A percentile compares a stretch with the other conserved stretches of the same genome.
Evolutionary conservation across 306 rosid genomes (phyloP).

Genomic region (Argentina anserina): DNA sequence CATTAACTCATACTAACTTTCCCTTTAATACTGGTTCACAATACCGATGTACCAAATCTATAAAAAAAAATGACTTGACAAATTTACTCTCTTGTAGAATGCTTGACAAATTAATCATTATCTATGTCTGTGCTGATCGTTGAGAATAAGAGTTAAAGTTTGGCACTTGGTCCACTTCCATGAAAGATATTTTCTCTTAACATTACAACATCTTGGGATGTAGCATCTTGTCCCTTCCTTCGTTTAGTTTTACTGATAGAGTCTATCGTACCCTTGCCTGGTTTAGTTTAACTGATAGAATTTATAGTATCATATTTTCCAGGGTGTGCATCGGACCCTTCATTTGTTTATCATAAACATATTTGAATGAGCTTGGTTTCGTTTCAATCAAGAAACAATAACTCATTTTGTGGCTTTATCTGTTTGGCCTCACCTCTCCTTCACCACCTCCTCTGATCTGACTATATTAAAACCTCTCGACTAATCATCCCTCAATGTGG

Average conservation of each 20-base stretch:
- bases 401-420: neutral
- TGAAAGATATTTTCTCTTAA: too few relatives aligned
- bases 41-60: too few relatives aligned
- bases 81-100: too few relatives aligned
- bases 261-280: too few relatives aligned
- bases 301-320: neutral
- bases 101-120: too few relatives aligned
- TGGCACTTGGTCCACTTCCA: neutral
- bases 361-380: neutral
- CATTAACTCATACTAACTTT: too few relatives aligned
- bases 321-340: neutral
- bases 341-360: neutral
- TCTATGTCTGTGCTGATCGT: too few relatives aligned
- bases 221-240: too few relatives aligned
- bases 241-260: too few relatives aligned
- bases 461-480: neutral
- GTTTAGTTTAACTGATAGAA: neutral
- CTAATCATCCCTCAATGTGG: neutral
- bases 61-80: too few relatives aligned
- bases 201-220: too few relatives aligned
- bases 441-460: neutral
- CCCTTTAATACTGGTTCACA: too few relatives aligned
- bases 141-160: neutral
- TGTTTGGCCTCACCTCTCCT: neutral
- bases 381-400: neutral